A percentile compares a stretch with the other conserved stretches of the same genome.
Conservation (phyloP, 768 basidiomycete genomes). For the Termitomyces heimii region DNA sequence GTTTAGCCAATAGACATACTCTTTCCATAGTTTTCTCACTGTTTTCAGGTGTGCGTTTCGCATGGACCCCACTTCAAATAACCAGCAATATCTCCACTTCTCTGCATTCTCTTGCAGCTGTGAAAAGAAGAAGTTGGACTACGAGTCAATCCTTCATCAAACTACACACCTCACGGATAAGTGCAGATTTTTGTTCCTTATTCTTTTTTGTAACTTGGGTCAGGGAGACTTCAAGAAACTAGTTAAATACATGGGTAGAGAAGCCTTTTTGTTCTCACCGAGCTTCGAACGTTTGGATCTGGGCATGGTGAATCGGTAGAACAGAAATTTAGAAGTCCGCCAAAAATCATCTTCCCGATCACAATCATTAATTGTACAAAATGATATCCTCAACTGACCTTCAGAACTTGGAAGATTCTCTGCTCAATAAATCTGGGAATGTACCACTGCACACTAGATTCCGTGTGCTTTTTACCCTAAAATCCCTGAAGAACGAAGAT, state of each 20-base stretch:
- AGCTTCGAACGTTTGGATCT: constrained; percentile 86
- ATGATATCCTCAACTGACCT: constrained; percentile 49
- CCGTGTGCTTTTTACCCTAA: constrained; percentile 87
- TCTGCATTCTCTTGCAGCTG: constrained; percentile 81
- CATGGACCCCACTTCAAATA: constrained; percentile 95
- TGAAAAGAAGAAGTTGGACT: constrained; percentile 1
- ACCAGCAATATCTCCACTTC: constrained; percentile 93
- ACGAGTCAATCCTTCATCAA: not conserved
- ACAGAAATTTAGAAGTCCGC: constrained; percentile 44
- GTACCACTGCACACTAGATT: constrained; percentile 84
- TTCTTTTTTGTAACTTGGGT: constrained; percentile 95
- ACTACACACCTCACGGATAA: constrained; percentile 68
- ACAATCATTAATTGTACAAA: constrained; percentile 11
- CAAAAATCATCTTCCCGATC: constrained; percentile 28
- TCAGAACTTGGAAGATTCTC: constrained; percentile 58
- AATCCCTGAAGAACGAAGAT: constrained; percentile 70
- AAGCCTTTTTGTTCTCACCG: constrained; percentile 43
- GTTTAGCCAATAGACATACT: constrained; percentile 39
- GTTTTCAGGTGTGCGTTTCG: constrained; percentile 92
- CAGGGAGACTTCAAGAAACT: constrained; percentile 61
- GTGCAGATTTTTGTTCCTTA: constrained; percentile 79
- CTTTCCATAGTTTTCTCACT: constrained; percentile 90
- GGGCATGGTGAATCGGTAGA: constrained; percentile 54
- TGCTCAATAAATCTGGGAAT: constrained; percentile 71
- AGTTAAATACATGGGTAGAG: constrained; percentile 3